phyloP scores from a whole-genome alignment of 2,329 filamentous ascomycete genomes.

The Blastomyces silverae region DNA sequence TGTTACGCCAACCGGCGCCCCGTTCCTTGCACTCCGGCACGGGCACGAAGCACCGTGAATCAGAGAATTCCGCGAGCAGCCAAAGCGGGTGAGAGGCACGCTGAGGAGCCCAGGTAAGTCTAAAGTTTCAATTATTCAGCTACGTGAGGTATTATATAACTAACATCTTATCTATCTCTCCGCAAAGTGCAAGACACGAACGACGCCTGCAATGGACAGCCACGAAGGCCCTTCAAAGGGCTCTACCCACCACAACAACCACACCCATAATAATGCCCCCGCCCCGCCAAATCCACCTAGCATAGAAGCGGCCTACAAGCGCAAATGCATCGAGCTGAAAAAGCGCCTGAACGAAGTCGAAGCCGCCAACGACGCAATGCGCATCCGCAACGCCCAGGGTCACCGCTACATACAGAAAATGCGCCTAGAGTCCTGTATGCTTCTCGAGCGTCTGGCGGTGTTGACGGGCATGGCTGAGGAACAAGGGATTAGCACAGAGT shows the following conservation, averaged over 20 bases:
- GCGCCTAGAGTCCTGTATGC: constrained; percentile 54
- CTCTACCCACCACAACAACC: constrained; percentile 23
- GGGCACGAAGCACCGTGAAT: not conserved
- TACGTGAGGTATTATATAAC: not conserved
- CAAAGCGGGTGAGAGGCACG: not conserved
- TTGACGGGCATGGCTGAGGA: constrained; percentile 38
- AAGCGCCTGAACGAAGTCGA: constrained; percentile 88
- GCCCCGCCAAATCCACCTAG: constrained; percentile 62
- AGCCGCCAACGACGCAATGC: constrained; percentile 77
- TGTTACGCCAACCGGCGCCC: not conserved
- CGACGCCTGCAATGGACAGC: constrained; percentile 24
- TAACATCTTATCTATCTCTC: not conserved
- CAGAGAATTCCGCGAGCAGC: not conserved
- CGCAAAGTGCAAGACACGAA: not conserved
- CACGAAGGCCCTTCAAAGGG: constrained; percentile 9
- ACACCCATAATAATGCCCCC: constrained; percentile 22
- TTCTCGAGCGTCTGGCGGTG: constrained; percentile 38
- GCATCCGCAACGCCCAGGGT: constrained; percentile 69
- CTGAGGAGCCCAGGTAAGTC: not conserved
- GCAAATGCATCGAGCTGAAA: constrained; percentile 93
- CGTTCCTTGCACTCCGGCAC: not conserved
- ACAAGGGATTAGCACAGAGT: constrained; percentile 27
- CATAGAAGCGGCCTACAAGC: constrained; percentile 90
- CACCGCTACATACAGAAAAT: constrained; percentile 85
- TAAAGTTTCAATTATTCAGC: not conserved